Evolutionary conservation across 805 yeast genomes (phyloP), one percentile per base, ranked within the genome.

Genomic region (Pichia pseudocactophila): DNA sequence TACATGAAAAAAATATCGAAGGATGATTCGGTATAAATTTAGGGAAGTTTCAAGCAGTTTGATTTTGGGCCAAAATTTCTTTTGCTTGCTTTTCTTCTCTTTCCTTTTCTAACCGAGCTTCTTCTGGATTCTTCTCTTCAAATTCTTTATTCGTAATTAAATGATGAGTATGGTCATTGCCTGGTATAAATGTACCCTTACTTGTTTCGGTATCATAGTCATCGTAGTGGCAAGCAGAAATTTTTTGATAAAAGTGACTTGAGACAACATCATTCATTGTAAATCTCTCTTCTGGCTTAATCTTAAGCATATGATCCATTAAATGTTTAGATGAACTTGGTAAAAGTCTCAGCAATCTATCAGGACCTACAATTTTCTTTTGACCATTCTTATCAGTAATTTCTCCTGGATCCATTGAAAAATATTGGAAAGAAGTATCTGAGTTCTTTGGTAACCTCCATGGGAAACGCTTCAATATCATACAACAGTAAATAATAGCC

Each of bases 401-500:
- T 36, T 53, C 61, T 4, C 49, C 42, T 2, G 56, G 46, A 22
- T 45, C 50, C 25, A 53, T 45, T n/a, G 71, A 63, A 56, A 82
- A 90, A 47, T 85, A 70, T 44, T 77, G 72, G 66, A 73, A 90
- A 4, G 92, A 79, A 41, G 78, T 78, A 59, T 89, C 96, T 7
- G 76, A 66, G 20, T 66, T 63, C 50, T 81, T 79, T n/a, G 97
- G 96, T 2, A 89, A 74, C 59, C 87, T 87, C 98, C 98, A 90
- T 1, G 98, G 97, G 63, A 90, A 90, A 46, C 95, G 65, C 51
- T 82, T 76, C 50, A 89, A 65, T 2, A 82, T 70, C 89, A 88
- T 84, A 64, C 97, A 89, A 59, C 95, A 87, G 58, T 74, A 90
- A 41, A 92, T 86, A 25, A 90, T 85, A 0, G 95, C 97, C 41